A percentile compares a stretch with the other conserved stretches of the same genome.
Conservation (phyloP, 2,329 filamentous ascomycete species). For the Xylariaceae sp. region DNA sequence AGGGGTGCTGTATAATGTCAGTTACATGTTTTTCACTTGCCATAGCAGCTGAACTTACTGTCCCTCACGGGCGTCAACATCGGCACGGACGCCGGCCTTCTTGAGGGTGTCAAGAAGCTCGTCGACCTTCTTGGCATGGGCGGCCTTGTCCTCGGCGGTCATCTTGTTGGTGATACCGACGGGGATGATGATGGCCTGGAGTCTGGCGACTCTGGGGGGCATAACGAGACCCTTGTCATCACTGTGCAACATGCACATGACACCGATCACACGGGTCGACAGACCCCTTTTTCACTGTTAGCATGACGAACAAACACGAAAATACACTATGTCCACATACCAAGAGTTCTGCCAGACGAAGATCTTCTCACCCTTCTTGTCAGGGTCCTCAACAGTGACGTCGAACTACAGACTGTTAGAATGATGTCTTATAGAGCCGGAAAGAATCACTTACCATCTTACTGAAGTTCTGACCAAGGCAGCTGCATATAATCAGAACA, state of each 20-base stretch:
- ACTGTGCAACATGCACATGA: constrained; percentile 98
- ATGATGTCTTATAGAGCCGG: background rate
- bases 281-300: constrained; percentile 56
- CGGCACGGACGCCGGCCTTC: constrained; percentile 68
- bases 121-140: constrained; percentile 71
- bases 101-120: constrained; percentile 64
- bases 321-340: constrained; percentile 6
- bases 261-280: constrained; percentile 92
- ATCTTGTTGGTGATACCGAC: constrained; percentile 91
- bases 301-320: too few species aligned
- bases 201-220: constrained; percentile 81
- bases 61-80: constrained; percentile 79
- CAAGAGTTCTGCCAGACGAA: constrained; percentile 98
- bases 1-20: constrained; percentile 52
- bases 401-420: constrained; percentile 52
- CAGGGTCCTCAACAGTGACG: constrained; percentile 92
- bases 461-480: constrained; percentile 91
- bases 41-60: constrained; percentile 43
- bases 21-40: background rate
- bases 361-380: constrained; percentile 71
- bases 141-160: constrained; percentile 68
- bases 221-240: constrained; percentile 94
- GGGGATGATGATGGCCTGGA: constrained; percentile 81
- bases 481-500: constrained; percentile 18
- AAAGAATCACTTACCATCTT: constrained; percentile 60